These are phyloP conservation scores for Diutina pseudorugosa DNA, from an alignment of 1,139 yeast species.

Conservation along the genomic window DNA sequence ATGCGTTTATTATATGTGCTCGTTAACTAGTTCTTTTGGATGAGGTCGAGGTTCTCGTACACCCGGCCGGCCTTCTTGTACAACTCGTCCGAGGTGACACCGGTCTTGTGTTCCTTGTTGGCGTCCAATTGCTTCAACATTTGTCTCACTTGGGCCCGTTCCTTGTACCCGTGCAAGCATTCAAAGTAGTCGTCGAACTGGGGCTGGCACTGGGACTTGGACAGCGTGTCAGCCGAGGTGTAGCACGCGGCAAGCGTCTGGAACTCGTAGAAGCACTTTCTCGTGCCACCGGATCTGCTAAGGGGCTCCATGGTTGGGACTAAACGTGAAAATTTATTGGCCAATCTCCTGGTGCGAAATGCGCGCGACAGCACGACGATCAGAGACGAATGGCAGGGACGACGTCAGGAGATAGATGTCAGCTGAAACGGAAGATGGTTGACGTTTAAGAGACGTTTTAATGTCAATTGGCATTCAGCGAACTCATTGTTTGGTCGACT, in stretches of 20 bases:
- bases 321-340: conserved; percentile 3
- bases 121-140: conserved; percentile 37
- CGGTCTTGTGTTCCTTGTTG: conserved; percentile 26
- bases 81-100: conserved; percentile 32
- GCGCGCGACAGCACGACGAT: background rate
- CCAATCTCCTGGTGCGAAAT: background rate
- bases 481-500: no score
- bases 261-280: conserved; percentile 39
- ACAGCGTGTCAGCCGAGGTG: conserved; percentile 33
- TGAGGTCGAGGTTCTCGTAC: conserved; percentile 34
- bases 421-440: no score
- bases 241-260: conserved; percentile 34
- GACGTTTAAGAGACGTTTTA: no score
- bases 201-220: conserved; percentile 33
- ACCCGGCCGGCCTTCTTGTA: conserved; percentile 31
- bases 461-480: no score
- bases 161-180: conserved; percentile 37
- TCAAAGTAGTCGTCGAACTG: conserved; percentile 36
- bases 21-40: background rate
- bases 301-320: conserved; percentile 30
- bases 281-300: conserved; percentile 38
- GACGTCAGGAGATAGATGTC: no score
- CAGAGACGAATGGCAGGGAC: no score
- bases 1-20: background rate
- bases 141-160: conserved; percentile 34